These are phyloP conservation scores for Boletus rubropictus DNA, from an alignment of 768 basidiomycete species.

Conservation along the genomic window DNA sequence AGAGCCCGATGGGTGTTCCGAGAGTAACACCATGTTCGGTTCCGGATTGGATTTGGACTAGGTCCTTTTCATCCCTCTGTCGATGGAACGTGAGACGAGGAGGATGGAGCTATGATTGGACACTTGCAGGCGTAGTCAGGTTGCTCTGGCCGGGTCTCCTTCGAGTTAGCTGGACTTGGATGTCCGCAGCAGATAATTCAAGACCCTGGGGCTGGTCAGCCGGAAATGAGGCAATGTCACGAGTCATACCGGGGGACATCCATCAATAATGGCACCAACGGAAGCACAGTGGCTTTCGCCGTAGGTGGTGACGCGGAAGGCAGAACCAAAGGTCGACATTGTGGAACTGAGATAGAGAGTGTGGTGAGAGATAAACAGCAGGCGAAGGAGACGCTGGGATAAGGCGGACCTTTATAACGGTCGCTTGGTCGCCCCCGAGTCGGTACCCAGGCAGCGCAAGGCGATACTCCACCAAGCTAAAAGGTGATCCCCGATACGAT, in stretches of 20 bases:
- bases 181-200: constrained; percentile 69
- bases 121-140: constrained; percentile 87
- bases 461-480: constrained; percentile 22
- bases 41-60: constrained; percentile 90
- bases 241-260: constrained; percentile 81
- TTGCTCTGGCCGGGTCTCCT: constrained; percentile 94
- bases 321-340: constrained; percentile 92
- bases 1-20: constrained; percentile 94
- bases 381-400: constrained; percentile 1
- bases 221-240: constrained; percentile 1
- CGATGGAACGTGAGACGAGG: constrained; percentile 1
- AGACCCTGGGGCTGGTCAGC: constrained; percentile 57
- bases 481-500: constrained; percentile 6
- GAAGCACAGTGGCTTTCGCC: constrained; percentile 97
- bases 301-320: constrained; percentile 94
- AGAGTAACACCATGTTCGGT: constrained; percentile 91
- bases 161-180: constrained; percentile 87
- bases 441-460: constrained; percentile 10
- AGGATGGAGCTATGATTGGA: not conserved
- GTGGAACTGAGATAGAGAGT: constrained; percentile 1
- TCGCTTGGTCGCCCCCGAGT: not conserved
- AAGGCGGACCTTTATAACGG: constrained; percentile 20
- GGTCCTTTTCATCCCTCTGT: constrained; percentile 92
- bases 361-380: constrained; percentile 12
- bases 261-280: constrained; percentile 96